A percentile compares a stretch with the other conserved stretches of the same genome.
These are phyloP conservation scores for Fraxinus pennsylvanica DNA, from an alignment of 257 asterid species.

Conservation along the genomic window DNA sequence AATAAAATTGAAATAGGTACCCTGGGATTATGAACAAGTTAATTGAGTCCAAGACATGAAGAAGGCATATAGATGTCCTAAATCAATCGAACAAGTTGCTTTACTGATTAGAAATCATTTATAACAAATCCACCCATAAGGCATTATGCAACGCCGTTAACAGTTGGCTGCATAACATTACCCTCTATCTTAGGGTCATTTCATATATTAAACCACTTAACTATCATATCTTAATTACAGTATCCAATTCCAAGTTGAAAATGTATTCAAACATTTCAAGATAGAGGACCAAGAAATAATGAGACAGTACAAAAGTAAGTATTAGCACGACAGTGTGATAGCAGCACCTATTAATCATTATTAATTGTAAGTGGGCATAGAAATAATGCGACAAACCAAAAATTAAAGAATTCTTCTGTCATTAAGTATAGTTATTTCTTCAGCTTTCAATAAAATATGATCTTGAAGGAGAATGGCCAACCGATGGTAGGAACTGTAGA, in stretches of 20 bases:
- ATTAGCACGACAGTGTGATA: constrained; percentile 8
- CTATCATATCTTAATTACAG: neutral
- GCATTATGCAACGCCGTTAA: neutral
- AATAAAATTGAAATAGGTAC: neutral
- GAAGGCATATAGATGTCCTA: neutral
- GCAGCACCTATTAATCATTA: constrained; percentile 1
- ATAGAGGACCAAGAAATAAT: constrained; percentile 9
- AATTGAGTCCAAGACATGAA: constrained; percentile 8
- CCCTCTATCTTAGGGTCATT: neutral
- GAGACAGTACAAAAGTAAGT: constrained; percentile 9
- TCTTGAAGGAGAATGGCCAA: constrained; percentile 35
- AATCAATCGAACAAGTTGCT: neutral
- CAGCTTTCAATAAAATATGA: constrained; percentile 19
- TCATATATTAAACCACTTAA: neutral
- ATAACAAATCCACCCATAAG: neutral
- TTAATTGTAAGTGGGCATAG: neutral
- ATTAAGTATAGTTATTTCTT: neutral
- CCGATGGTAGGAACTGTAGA: constrained; percentile 99
- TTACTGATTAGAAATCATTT: neutral
- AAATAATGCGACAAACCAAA: constrained; percentile 12
- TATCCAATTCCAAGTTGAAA: neutral
- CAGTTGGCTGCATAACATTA: neutral
- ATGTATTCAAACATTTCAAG: neutral
- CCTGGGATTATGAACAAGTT: constrained; percentile 16
- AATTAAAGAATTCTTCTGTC: neutral